Base-by-base conservation (phyloP, 23 red algal species). In the Gracilariopsis chorda region DNA sequence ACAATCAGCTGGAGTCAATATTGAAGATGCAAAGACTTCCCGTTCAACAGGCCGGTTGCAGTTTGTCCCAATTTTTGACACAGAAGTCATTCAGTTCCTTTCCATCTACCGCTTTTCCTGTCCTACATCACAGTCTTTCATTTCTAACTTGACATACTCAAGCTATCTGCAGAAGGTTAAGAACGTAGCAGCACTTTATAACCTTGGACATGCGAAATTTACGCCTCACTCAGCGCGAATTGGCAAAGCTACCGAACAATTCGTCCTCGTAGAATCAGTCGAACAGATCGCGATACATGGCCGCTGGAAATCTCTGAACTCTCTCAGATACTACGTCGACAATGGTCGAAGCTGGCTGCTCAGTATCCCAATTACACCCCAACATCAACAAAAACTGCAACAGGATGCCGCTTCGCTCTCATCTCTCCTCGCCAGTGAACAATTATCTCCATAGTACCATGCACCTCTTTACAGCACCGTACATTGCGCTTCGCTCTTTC, bases 271-370 rank as follows among this genome's bases (percentile, higher is more conserved):
- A n/a, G 20, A n/a, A n/a, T 0, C 40, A 51, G 43, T 77, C 0
- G 43, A 46, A 46, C 72, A 77, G 49, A 77, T 77, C 20, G 72
- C 72, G 20, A 46, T 51, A 51, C 44, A 77, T 0, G 40, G 72
- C 28, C 32, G 72, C n/a, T 77, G 72, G 41, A 51, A 51, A 48
- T 48, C 72, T 51, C 72, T 77, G 20, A 77, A 77, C 21, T 77
- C 1, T 25, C 20, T 51, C 0, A 45, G 48, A 23, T 51, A 77
- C 1, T 77, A 77, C 49, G 25, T 53, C 23, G 72, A 77, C n/a
- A 48, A 77, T 43, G 72, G 72, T 30, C 7, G 30, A 42, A 17
- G 30, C 40, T 48, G 55, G 7, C 21, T 60, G 6, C 19, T 21
- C 9, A 60, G 30, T 21, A 60, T 60, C n/a, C 21, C 21, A 7